Base-by-base conservation (phyloP, 202 grass and related monocot genomes). In the Digitaria exilis region DNA sequence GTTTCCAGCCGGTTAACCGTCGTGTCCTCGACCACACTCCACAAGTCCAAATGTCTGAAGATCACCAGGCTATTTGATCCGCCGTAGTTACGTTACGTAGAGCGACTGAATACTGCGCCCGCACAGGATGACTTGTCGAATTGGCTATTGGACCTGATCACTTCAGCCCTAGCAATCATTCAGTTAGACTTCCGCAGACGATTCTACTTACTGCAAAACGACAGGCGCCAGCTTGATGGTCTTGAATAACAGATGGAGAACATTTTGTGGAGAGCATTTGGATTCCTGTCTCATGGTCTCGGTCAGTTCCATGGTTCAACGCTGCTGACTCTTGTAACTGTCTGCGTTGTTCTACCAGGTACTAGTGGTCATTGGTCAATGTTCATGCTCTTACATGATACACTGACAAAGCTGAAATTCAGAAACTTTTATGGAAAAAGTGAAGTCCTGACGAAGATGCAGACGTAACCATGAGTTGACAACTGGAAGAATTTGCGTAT, bases 61-160 rank as follows among this genome's bases (percentile, higher is more conserved):
- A 7, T 39, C n/a, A 17, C 52, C 52, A 14, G 14, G 11, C 12
- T 59, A 24, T 15, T 31, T 81, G 78, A 35, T 28, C 52, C 26
- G 39, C 28, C 15, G 19, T 71, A 70, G 75, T 87, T 67, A 39
- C 37, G n/a, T 39, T 39, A 69, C 84, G 84, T 86, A 29, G 37
- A 75, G 77, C 26, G 71, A 81, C 25, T 57, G 77, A 57, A 60
- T 70, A 81, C 70, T 60, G 61, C 51, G 49, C 51, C 31, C 57
- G 51, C 69, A 59, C 32, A 80, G 9, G 61, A 12, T 67, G 77
- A 86, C 78, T 75, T 37, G 60, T 80, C 26, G 32, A 28, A 1
- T 56, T 67, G 69, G 63, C 50, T 4, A 56, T 57, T 80, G 28
- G 84, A 75, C 49, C 60, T 48, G 58, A 65, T 74, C 76, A 35